Conservation (phyloP, 306 rosid genomes). For the Cucurbita pepo region DNA sequence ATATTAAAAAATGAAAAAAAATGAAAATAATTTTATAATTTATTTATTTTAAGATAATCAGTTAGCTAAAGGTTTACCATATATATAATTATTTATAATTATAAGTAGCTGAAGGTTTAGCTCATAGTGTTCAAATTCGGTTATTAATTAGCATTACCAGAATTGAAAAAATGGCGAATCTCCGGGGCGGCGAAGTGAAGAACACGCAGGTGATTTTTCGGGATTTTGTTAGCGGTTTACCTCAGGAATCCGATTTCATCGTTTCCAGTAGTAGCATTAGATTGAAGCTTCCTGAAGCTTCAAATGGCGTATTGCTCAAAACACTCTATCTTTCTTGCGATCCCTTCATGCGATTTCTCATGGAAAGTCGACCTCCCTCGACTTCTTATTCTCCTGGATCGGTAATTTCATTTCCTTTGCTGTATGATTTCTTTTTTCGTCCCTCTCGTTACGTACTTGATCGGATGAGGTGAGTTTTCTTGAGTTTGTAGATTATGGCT, state of each 20-base stretch:
- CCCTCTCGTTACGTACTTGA: background rate
- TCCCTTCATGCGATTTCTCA: conserved; percentile 22
- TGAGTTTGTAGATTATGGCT: background rate
- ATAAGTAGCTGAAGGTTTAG: too few species aligned
- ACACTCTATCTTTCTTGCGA: conserved; percentile 38
- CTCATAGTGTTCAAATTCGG: too few species aligned
- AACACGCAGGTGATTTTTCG: conserved; percentile 25
- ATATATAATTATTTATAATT: too few species aligned
- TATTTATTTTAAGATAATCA: too few species aligned
- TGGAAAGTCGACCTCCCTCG: background rate
- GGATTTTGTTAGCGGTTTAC: conserved; percentile 18
- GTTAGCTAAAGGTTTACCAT: too few species aligned
- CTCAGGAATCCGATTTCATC: conserved; percentile 23
- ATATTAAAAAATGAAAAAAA: too few species aligned
- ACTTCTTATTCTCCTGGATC: conserved; percentile 7
- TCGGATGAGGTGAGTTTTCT: background rate
- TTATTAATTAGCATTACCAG: too few species aligned
- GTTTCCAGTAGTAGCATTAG: background rate
- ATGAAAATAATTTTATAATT: too few species aligned
- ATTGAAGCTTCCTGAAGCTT: conserved; percentile 23
- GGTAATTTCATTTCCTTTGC: background rate
- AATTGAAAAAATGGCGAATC: conserved; percentile 7
- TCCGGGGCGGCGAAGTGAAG: conserved; percentile 7
- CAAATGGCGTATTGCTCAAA: conserved; percentile 17
- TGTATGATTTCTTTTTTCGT: background rate